These are phyloP conservation scores for Neodidymelliopsis sp. DNA, from an alignment of 2,329 filamentous ascomycete species.

Conservation along the genomic window DNA sequence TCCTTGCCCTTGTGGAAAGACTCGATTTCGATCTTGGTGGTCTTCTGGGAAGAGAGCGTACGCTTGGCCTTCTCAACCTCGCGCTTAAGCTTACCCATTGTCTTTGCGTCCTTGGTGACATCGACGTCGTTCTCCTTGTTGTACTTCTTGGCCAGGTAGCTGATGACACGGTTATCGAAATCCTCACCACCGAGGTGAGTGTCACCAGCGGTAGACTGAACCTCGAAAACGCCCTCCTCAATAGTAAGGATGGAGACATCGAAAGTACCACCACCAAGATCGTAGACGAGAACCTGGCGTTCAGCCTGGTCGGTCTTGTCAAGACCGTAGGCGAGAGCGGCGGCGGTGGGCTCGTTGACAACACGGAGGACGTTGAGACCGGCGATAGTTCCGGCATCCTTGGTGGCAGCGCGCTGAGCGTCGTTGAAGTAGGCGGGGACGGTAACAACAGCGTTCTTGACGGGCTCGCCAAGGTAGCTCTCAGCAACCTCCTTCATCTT, in stretches of 20 bases:
- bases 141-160: conserved; percentile 94
- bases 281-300: conserved; percentile 52
- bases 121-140: conserved; percentile 98
- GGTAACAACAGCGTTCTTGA: conserved; percentile 88
- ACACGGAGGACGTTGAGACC: conserved; percentile 95
- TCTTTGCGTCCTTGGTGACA: conserved; percentile 92
- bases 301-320: conserved; percentile 51
- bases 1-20: conserved; percentile 96
- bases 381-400: conserved; percentile 91
- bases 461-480: conserved; percentile 80
- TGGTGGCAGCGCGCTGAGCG: conserved; percentile 95
- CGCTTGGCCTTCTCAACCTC: conserved; percentile 99
- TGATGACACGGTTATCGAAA: conserved; percentile 97
- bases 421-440: conserved; percentile 99
- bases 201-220: conserved; percentile 93
- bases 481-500: conserved; percentile 84
- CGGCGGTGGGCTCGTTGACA: conserved; percentile 95
- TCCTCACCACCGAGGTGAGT: conserved; percentile 98
- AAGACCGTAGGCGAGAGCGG: conserved; percentile 92
- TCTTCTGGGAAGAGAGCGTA: conserved; percentile 91
- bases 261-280: conserved; percentile 54
- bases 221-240: conserved; percentile 92
- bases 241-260: conserved; percentile 76
- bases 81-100: conserved; percentile 99
- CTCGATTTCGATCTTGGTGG: conserved; percentile 94